Evolutionary conservation across 2,329 filamentous ascomycete genomes (phyloP).

Genomic region (Lecanoromycetidae sp.): DNA sequence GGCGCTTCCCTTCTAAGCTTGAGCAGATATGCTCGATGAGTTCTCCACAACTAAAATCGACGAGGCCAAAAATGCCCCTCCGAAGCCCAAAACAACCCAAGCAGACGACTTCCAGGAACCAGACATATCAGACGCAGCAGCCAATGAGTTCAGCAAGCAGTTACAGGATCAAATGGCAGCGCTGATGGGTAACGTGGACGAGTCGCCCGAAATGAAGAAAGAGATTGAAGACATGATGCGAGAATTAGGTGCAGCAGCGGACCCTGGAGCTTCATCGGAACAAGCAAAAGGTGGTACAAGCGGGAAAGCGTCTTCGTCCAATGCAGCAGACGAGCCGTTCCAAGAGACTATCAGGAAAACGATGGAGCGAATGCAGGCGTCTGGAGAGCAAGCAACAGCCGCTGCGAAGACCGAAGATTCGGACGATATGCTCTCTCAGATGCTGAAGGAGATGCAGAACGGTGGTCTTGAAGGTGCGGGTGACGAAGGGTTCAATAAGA

Average conservation of each 20-base stretch:
- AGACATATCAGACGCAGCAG: constrained; percentile 33
- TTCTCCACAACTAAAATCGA: constrained; percentile 50
- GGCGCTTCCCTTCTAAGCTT: not conserved
- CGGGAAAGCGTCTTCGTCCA: constrained; percentile 22
- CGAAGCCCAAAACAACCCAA: constrained; percentile 17
- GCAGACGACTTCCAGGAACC: constrained; percentile 24
- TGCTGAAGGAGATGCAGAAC: constrained; percentile 77
- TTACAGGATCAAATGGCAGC: constrained; percentile 85
- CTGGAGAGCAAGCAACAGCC: constrained; percentile 72
- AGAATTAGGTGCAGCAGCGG: constrained; percentile 49
- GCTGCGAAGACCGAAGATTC: constrained; percentile 53
- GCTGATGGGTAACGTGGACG: constrained; percentile 59
- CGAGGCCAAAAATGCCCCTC: constrained; percentile 19
- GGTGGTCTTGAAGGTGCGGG: constrained; percentile 44
- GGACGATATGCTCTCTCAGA: constrained; percentile 79
- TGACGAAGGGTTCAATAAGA: constrained; percentile 75
- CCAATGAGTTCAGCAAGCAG: constrained; percentile 71
- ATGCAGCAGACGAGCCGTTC: constrained; percentile 55
- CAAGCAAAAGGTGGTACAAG: not conserved
- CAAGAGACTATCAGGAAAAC: constrained; percentile 86
- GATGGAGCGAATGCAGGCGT: constrained; percentile 91
- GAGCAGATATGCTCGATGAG: constrained; percentile 79
- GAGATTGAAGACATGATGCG: constrained; percentile 71
- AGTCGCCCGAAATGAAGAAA: constrained; percentile 56
- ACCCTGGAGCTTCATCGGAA: constrained; percentile 18